Conservation (phyloP, 2,329 filamentous ascomycete genomes). For the Epichloe sibirici region DNA sequence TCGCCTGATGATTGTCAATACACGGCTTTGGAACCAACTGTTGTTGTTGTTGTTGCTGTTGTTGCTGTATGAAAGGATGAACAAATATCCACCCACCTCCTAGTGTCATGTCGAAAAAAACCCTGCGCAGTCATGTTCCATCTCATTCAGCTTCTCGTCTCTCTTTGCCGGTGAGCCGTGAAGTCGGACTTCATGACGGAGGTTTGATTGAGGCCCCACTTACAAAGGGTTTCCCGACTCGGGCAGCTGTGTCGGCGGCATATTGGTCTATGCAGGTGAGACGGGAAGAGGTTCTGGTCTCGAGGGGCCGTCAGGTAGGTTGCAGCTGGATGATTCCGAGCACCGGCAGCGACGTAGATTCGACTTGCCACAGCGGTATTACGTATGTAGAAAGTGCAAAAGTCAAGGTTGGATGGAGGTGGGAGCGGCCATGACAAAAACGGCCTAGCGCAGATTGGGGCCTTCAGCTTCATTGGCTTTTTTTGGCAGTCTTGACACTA, state of each 20-base stretch:
- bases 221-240: conserved; percentile 36
- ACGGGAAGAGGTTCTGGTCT: background rate
- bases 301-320: too few relatives aligned
- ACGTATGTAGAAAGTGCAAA: background rate
- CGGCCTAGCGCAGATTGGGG: background rate
- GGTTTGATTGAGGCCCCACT: conserved; percentile 12
- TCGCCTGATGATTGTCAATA: conserved; percentile 44
- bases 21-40: too few relatives aligned
- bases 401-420: background rate
- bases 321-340: too few relatives aligned
- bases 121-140: conserved; percentile 23
- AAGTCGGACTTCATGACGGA: background rate
- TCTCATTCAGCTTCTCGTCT: background rate
- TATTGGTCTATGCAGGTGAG: conserved; percentile 9
- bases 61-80: too few relatives aligned
- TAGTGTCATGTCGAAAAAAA: conserved; percentile 69
- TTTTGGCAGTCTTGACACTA: too few relatives aligned
- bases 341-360: too few relatives aligned
- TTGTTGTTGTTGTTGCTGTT: too few relatives aligned
- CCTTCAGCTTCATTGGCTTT: too few relatives aligned
- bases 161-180: background rate
- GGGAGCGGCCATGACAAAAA: background rate
- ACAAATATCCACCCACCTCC: conserved; percentile 44
- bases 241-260: conserved; percentile 34
- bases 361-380: background rate